Evolutionary conservation across 129 eudicot species (phyloP), one percentile per base, ranked within the genome.

Genomic region (Centaurea solstitialis): DNA sequence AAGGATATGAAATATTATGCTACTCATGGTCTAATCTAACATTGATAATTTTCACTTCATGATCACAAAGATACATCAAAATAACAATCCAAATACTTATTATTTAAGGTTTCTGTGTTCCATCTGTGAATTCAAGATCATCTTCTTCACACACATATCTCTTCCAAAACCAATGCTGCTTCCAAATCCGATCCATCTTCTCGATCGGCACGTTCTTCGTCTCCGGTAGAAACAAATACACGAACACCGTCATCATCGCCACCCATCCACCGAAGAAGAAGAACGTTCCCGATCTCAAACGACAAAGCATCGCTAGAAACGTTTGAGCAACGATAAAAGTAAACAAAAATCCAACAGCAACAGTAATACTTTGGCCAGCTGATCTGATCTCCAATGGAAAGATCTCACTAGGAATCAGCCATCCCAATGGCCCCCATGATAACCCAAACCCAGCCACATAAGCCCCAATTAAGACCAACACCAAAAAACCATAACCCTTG

Each of bases 401-500:
- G 0, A 88, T 93, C 22, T 93, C 97, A 39, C 97, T 93, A 10
- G 97, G 87, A 73, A 93, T 79, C 13, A 90, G 65, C 93, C 93
- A 90, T 7, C 95, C 95, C 38, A 93, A 74, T 1, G 97, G 97
- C 3, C 97, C 97, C 97, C 97, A 93, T 4, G 97, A 93, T 21
- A 84, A 66, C 28, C 90, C 90, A 59, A 93, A 93, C 9, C 93
- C 97, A 9, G 92, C 91, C 26, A 85, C 91, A 73, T 88, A 87
- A 20, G 85, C 68, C 28, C 88, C 78, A 1, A 89, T 84, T 72
- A 93, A 73, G 2, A 88, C 70, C 45, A 89, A 35, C 59, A 93
- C 90, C 18, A 87, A 10, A 61, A 73, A 61, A 0, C 87, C 87
- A 80, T 88, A 91, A 7, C 87, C 92, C 64, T 88, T 87, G 84